Conservation (phyloP, 2,329 filamentous ascomycete species). For the Macrophomina tecta region DNA sequence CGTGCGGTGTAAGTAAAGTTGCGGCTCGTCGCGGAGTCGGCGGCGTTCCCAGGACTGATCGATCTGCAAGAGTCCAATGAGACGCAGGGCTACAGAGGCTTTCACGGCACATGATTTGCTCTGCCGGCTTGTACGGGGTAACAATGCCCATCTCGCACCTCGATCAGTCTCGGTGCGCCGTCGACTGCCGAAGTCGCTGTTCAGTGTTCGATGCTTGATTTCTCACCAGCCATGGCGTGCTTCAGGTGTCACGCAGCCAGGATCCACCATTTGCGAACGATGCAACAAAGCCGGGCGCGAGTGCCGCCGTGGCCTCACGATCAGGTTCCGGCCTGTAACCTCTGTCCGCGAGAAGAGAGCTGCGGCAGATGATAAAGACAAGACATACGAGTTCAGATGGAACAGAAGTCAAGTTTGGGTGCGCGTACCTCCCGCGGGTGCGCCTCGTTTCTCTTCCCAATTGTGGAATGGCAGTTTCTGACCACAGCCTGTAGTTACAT, state of each 20-base stretch:
- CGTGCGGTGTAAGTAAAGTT: slow-evolving; percentile 12
- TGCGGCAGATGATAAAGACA: background rate
- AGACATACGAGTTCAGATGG: slow-evolving; percentile 10
- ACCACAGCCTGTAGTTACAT: slow-evolving; percentile 1
- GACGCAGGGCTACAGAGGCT: too few species aligned
- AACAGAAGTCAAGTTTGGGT: slow-evolving; percentile 16
- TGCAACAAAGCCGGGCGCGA: slow-evolving; percentile 21
- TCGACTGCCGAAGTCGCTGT: too few species aligned
- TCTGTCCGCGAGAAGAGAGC: slow-evolving; percentile 24
- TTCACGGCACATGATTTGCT: too few species aligned
- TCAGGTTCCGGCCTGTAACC: slow-evolving; percentile 24
- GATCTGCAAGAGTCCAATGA: too few species aligned
- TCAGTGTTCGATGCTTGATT: background rate
- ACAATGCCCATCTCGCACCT: too few species aligned
- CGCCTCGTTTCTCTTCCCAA: too few species aligned
- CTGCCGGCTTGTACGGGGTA: too few species aligned
- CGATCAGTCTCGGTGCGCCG: too few species aligned
- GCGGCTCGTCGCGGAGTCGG: too few species aligned
- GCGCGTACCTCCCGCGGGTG: slow-evolving; percentile 13
- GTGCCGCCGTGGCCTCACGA: slow-evolving; percentile 21
- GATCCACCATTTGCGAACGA: background rate
- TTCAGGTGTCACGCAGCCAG: slow-evolving; percentile 10
- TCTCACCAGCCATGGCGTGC: background rate
- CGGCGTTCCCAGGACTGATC: too few species aligned
- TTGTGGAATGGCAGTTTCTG: background rate